Evolutionary conservation across 805 yeast genomes (phyloP), one percentile per base, ranked within the genome.

Genomic region (Dipodascopsis uninucleata): DNA sequence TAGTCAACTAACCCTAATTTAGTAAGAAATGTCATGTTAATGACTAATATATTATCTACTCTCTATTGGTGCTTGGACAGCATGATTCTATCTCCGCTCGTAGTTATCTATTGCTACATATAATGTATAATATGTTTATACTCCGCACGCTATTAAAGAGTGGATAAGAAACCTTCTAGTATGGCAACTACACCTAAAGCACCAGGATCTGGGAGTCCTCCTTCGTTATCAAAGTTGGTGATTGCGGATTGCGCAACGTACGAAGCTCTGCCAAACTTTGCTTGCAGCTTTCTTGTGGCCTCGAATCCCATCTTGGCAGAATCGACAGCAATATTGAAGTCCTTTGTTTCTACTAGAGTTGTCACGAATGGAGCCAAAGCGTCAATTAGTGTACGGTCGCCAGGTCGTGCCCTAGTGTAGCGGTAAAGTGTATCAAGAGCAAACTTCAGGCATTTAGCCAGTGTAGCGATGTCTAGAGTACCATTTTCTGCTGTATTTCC

Each of bases 221-320:
- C 66, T 28, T 59, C 69, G 28, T 72, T 73, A 31, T 70, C 72
- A 40, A 69, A 72, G 34, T 64, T 65, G 43, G 70, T 67, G 56
- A 79, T 74, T 41, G 76, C 82, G 9, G 72, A 78, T 48, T 77
- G 78, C 7, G 47, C 49, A 1, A 51, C 54, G 61, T 89, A 89
- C 2, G 94, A 82, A 12, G 97, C 95, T 61, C 97, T 77, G 24
- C 97, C 97, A 56, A 89, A 88, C 58, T 82, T 82, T 34, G 96
- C 96, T 55, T 78, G 81, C 49, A 84, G 67, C 34, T 77, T 68
- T 36, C 80, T 79, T 1, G 97, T 89, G 3, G 75, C 66, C 36
- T 84, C 79, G 23, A 94, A 89, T 36, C 95, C 95, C 5, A 31
- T 35, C 1, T 33, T 25, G 18, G 45, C 45, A 31, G 74, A 66